Conservation (phyloP, 441 rosid species). For the Gossypium gossypioides region DNA sequence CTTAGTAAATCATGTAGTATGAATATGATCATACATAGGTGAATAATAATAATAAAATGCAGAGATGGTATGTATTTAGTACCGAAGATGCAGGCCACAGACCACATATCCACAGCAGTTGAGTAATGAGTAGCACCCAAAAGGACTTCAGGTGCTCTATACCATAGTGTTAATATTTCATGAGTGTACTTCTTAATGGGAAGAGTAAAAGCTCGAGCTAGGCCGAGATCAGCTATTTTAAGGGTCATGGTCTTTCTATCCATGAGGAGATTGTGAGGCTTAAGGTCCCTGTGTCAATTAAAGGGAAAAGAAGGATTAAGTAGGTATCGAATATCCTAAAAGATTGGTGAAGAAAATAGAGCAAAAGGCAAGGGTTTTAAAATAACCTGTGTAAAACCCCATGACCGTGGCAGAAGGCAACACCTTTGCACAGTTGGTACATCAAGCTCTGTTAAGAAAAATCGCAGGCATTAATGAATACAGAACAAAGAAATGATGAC, state of each 20-base stretch:
- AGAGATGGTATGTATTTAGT: background rate
- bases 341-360: background rate
- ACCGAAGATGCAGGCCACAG: constrained; percentile 94
- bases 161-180: constrained; percentile 95
- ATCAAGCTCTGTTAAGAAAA: constrained; percentile 58
- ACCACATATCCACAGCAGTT: constrained; percentile 97
- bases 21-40: background rate
- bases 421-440: constrained; percentile 94
- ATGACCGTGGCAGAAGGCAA: constrained; percentile 90
- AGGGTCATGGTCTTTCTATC: constrained; percentile 66
- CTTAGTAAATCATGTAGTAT: background rate
- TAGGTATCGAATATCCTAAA: background rate
- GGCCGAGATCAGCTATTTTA: constrained; percentile 92
- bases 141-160: constrained; percentile 93
- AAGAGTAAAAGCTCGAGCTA: constrained; percentile 80
- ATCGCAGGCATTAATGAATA: background rate
- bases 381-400: constrained; percentile 83
- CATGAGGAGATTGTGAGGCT: constrained; percentile 93
- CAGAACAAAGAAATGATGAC: too few relatives aligned
- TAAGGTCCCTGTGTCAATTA: constrained; percentile 57
- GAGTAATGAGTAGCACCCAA: constrained; percentile 95
- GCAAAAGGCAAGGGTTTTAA: background rate
- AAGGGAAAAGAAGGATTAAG: background rate
- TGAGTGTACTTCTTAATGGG: constrained; percentile 91
- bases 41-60: background rate